phyloP scores from a whole-genome alignment of 2,329 filamentous ascomycete genomes.

The Clonostachys sp. region DNA sequence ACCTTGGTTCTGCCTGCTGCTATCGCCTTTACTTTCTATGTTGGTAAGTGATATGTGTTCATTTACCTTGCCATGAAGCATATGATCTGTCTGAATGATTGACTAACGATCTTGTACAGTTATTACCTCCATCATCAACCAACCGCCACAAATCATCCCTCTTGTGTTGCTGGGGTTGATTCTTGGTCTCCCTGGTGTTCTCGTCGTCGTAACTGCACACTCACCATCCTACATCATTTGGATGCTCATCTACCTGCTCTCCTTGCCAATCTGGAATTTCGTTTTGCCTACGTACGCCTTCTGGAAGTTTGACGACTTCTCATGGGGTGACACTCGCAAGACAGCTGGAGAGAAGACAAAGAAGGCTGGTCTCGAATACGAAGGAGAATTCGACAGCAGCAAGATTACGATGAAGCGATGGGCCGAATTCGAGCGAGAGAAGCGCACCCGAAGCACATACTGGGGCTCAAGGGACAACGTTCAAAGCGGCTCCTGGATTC shows the following conservation, averaged over 20 bases:
- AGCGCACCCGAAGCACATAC: constrained; percentile 43
- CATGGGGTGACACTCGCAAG: constrained; percentile 97
- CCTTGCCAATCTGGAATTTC: constrained; percentile 97
- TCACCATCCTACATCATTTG: constrained; percentile 87
- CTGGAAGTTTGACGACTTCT: constrained; percentile 99
- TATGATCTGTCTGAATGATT: background rate
- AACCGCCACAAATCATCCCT: constrained; percentile 79
- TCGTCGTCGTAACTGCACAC: constrained; percentile 92
- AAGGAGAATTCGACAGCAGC: constrained; percentile 96
- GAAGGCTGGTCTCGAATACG: constrained; percentile 79
- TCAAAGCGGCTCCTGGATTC: too few species aligned
- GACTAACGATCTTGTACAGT: constrained; percentile 41
- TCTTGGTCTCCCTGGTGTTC: constrained; percentile 83
- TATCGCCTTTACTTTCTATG: constrained; percentile 95
- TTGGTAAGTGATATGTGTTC: constrained; percentile 57
- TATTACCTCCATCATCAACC: constrained; percentile 76
- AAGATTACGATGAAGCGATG: constrained; percentile 99
- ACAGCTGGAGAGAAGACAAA: constrained; percentile 86
- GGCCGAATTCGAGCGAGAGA: constrained; percentile 85
- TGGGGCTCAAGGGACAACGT: constrained; percentile 50
- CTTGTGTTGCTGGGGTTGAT: constrained; percentile 86
- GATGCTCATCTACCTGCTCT: constrained; percentile 95
- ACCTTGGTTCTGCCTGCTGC: constrained; percentile 93
- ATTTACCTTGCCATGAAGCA: background rate
- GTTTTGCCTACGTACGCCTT: constrained; percentile 89